phyloP scores from a whole-genome alignment of 345 rosid species.

The Eucalyptus rudis region DNA sequence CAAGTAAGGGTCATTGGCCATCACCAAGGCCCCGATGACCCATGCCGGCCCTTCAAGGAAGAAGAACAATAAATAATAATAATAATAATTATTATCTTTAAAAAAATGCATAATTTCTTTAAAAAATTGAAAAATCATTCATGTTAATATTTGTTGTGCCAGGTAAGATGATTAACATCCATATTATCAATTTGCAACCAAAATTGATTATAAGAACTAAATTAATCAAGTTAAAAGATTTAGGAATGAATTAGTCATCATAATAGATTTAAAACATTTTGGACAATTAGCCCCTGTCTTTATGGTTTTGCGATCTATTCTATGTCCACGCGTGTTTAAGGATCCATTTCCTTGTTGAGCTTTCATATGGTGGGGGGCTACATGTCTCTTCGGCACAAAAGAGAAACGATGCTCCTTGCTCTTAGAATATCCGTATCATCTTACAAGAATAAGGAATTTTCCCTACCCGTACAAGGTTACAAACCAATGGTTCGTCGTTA shows the following conservation, averaged over 20 bases:
- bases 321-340: not conserved
- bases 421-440: not conserved
- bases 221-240: no score
- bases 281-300: accelerated
- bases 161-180: accelerated
- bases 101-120: no score
- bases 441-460: not conserved
- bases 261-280: not conserved
- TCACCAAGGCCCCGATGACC: not conserved
- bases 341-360: not conserved
- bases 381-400: not conserved
- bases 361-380: not conserved
- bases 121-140: not conserved
- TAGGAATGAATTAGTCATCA: accelerated
- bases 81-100: no score
- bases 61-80: not conserved
- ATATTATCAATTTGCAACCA: accelerated
- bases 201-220: accelerated
- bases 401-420: not conserved
- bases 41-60: not conserved
- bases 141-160: accelerated
- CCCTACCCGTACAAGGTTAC: not conserved
- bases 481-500: not conserved
- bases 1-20: not conserved
- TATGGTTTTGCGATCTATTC: not conserved